These are phyloP conservation scores for Parastagonospora avenae DNA, from an alignment of 2,329 filamentous ascomycete species.

Conservation along the genomic window DNA sequence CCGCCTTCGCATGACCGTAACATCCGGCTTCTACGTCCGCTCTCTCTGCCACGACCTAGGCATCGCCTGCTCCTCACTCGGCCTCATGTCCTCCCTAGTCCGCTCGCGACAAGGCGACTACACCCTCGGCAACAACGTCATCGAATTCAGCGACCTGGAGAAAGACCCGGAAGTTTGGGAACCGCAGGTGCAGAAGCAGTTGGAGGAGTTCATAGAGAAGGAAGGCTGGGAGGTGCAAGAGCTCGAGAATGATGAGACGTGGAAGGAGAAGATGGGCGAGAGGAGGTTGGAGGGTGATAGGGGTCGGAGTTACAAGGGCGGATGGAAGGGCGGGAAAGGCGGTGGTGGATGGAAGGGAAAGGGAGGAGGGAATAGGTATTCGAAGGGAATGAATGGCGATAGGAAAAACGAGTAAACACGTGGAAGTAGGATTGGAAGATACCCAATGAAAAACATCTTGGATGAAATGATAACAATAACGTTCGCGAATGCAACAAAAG, in stretches of 20 bases:
- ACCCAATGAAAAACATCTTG: neutral
- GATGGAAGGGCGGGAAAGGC: constrained; percentile 14
- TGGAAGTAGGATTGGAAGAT: neutral
- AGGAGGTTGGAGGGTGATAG: constrained; percentile 26
- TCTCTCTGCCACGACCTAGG: constrained; percentile 93
- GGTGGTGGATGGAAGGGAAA: constrained; percentile 9
- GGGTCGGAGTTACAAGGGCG: constrained; percentile 25
- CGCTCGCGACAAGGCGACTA: constrained; percentile 84
- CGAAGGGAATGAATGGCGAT: constrained; percentile 22
- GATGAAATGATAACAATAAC: neutral
- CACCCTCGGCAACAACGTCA: constrained; percentile 69
- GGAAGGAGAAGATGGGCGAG: constrained; percentile 51
- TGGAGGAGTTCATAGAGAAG: constrained; percentile 58
- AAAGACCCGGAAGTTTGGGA: constrained; percentile 83
- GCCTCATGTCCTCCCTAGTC: constrained; percentile 82
- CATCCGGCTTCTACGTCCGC: constrained; percentile 95
- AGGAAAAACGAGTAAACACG: neutral
- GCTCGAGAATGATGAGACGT: constrained; percentile 34
- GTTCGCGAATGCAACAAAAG: neutral
- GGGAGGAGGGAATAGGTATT: constrained; percentile 12
- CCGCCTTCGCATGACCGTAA: constrained; percentile 86
- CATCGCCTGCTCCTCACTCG: constrained; percentile 77
- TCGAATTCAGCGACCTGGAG: constrained; percentile 78
- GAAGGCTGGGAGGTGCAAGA: constrained; percentile 43
- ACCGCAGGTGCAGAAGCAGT: constrained; percentile 68